Base-by-base conservation (phyloP, 352 stramenopile genomes). In the Globisporangium middletonii region DNA sequence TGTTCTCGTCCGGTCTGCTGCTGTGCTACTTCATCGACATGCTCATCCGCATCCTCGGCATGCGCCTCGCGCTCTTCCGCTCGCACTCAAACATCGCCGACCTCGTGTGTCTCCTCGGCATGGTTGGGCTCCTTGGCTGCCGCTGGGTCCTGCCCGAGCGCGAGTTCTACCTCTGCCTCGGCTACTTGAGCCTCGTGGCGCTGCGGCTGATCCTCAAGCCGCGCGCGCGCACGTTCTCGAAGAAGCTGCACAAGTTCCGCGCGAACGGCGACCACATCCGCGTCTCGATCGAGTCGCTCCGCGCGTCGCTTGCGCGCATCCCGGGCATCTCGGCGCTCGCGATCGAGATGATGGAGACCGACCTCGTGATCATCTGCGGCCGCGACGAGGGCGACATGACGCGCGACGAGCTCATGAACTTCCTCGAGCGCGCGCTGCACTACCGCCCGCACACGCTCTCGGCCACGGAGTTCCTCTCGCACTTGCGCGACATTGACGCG, bases 311-410 rank as follows among this genome's bases (percentile, higher is more conserved):
- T 0, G 75, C 80, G 12, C 82, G 86, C 18, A 94, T 95, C 55
- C 86, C 86, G 0, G 81, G 79, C 38, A 92, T 95, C 59, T 77
- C 83, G 42, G 86, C 81, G 58, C 69, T 92, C 19, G 64, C 85
- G 13, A 90, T 95, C 38, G 86, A 95, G 69, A 90, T 91, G 79
- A 93, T 95, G 83, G 86, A 95, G 71, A 94, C 81, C 7, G 86
- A 95, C 49, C 66, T 95, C 35, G 68, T 92, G 19, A 94, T 95
- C 59, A 92, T 95, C 48, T 94, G 83, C 51, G 86, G 86, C 16
- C 83, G 86, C 18, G 81, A 92, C 59, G 79, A 88, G 47, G 86
- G 86, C 27, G 83, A 95, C 63, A 95, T 95, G 81, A 91, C 73
- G 37, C 70, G 83, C 23, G 75, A 89, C 61, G 86, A 95, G 60